These are phyloP conservation scores for Populus alba DNA, from an alignment of 345 rosid genomes.

Conservation along the genomic window DNA sequence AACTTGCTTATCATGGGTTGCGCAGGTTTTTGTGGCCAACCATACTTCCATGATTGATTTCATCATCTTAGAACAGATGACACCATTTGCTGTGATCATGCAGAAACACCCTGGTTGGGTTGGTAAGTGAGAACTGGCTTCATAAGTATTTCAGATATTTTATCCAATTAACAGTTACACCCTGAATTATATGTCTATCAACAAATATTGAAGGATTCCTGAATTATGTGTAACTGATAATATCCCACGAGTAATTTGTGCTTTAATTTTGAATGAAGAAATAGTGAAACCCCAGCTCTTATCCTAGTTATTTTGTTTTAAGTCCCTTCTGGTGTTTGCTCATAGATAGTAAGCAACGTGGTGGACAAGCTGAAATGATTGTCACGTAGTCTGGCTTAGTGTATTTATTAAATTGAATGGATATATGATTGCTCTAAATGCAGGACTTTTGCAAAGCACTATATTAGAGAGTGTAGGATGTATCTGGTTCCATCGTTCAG, in stretches of 20 bases:
- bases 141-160: not conserved
- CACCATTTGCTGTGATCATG: constrained; percentile 97
- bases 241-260: not conserved
- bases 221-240: not conserved
- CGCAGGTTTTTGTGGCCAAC: constrained; percentile 94
- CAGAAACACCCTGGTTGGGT: constrained; percentile 99
- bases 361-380: not conserved
- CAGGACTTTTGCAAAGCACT: constrained; percentile 92
- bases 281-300: not conserved
- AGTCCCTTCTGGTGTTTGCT: not conserved
- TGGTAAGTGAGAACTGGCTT: constrained; percentile 56
- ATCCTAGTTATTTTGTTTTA: not conserved
- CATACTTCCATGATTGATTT: constrained; percentile 99
- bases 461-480: constrained; percentile 95
- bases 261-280: not conserved
- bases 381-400: not conserved
- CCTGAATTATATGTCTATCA: not conserved
- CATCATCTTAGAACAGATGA: constrained; percentile 92
- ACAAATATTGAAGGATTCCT: not conserved
- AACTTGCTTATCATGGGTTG: constrained; percentile 16
- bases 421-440: constrained; percentile 19
- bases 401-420: not conserved
- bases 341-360: not conserved
- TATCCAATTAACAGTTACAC: not conserved
- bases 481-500: constrained; percentile 95